Base-by-base conservation (phyloP, 768 basidiomycete species). In the Clavaria fumosa region DNA sequence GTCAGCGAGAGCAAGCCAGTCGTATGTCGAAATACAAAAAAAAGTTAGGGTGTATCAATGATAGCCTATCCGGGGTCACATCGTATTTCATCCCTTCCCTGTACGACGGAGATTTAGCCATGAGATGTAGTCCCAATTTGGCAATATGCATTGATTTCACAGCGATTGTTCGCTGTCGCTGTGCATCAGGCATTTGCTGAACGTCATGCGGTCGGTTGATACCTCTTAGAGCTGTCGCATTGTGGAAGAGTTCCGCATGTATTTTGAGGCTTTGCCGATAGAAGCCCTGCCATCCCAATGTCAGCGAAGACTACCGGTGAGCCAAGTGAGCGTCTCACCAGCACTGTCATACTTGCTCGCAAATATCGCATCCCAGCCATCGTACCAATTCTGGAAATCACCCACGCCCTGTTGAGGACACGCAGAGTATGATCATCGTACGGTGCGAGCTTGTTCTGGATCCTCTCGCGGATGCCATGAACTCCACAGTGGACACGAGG, bases 61-160 rank as follows among this genome's bases (percentile, higher is more conserved):
- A n/a, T n/a, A n/a, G n/a, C n/a, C n/a, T n/a, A n/a, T n/a, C n/a
- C n/a, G n/a, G n/a, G n/a, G n/a, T n/a, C n/a, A n/a, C n/a, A 82
- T 85, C 84, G 50, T 88, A 95, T 64, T 79, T 83, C 72, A 96
- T 79, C 14, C 86, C 86, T 52, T 88, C 83, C 41, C 88, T 66
- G 50, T 96, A 96, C 20, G 81, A 69, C 2, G 76, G 73, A 3
- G 78, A 81, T 32, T 77, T 78, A 23, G 91, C 72, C 5, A 86
- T 91, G 38, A 90, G 85, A 35, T 90, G 82, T 37, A 93, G 52
- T 22, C 78, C 78, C 51, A 75, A 67, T 31, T 74, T 69, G 14
- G 89, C 89, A 47, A 86, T 84, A 37, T 73, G 63, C 47, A 95
- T 85, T 11, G 89, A 88, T 35, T 75, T 67, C 40, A 88, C 63